Conservation (phyloP, 1,284 basidiomycete genomes). For the Ustilago cynodontis region DNA sequence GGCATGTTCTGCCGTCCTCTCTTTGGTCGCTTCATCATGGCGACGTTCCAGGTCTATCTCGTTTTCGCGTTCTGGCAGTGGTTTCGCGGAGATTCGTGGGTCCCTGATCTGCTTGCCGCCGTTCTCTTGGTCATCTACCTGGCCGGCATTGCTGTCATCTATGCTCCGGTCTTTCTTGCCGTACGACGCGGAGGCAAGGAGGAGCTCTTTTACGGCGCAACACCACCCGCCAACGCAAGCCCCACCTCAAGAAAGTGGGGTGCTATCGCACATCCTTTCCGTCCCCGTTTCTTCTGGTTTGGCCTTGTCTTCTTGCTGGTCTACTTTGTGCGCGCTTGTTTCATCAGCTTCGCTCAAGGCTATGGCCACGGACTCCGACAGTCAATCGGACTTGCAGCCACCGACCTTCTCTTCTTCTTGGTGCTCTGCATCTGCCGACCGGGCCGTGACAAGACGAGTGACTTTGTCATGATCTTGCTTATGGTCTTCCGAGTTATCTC, state of each 20-base stretch:
- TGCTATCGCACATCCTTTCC: constrained; percentile 59
- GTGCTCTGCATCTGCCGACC: constrained; percentile 60
- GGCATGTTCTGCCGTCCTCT: constrained; percentile 47
- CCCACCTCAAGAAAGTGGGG: constrained; percentile 49
- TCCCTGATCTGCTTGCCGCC: constrained; percentile 62
- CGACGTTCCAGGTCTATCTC: constrained; percentile 46
- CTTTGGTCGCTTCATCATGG: constrained; percentile 38
- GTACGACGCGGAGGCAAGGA: constrained; percentile 30
- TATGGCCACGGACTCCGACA: constrained; percentile 57
- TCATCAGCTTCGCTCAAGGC: constrained; percentile 62
- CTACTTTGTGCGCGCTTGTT: constrained; percentile 61
- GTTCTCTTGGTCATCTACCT: constrained; percentile 53
- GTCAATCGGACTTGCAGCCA: constrained; percentile 62
- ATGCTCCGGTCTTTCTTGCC: constrained; percentile 53
- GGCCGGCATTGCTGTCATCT: constrained; percentile 39
- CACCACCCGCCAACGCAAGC: constrained; percentile 47
- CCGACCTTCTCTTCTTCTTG: constrained; percentile 63
- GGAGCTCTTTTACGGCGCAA: constrained; percentile 54
- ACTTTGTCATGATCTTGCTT: constrained; percentile 65
- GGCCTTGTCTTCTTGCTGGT: constrained; percentile 55
- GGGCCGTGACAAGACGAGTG: constrained; percentile 58
- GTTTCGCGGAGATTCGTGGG: constrained; percentile 61
- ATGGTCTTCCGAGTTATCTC: constrained; percentile 58
- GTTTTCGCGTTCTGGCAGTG: constrained; percentile 68
- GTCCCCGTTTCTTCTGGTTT: constrained; percentile 63